These are phyloP conservation scores for Mycena indigotica DNA, from an alignment of 768 basidiomycete species.

Conservation along the genomic window DNA sequence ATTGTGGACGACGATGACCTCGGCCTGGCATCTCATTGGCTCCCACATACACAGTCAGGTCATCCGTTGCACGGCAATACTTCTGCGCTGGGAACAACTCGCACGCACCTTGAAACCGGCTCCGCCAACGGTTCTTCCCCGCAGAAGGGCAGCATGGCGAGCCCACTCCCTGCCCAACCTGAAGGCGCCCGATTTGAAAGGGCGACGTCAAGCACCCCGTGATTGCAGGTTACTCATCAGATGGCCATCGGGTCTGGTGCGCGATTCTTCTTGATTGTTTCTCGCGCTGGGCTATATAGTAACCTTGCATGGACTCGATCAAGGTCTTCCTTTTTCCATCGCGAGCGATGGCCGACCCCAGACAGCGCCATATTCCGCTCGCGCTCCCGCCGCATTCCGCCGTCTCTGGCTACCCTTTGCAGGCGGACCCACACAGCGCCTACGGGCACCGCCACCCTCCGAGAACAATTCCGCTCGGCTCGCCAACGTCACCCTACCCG, in stretches of 20 bases:
- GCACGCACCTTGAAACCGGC: no score
- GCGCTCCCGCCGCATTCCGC: not conserved
- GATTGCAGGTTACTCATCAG: not conserved
- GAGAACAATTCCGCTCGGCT: not conserved
- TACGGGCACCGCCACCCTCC: not conserved
- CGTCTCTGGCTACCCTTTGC: not conserved
- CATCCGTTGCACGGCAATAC: no score
- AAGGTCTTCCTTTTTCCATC: not conserved
- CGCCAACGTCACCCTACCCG: no score
- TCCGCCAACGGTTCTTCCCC: no score
- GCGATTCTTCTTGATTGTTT: not conserved
- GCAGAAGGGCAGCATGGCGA: no score
- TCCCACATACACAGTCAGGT: no score
- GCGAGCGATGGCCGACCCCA: not conserved
- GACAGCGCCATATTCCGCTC: not conserved
- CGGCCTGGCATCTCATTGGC: no score
- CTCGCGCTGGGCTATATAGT: not conserved
- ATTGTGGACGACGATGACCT: no score
- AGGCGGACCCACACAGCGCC: not conserved
- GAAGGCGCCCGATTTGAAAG: not conserved
- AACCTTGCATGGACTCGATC: not conserved
- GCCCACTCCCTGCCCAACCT: no score
- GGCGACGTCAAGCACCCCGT: not conserved
- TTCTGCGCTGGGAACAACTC: no score
- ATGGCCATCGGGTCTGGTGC: not conserved